Percentiles rank a stretch among this genome's conserved stretches.
phyloP scores from a whole-genome alignment of 2,329 filamentous ascomycete genomes.

The Fusarium circinatum region DNA sequence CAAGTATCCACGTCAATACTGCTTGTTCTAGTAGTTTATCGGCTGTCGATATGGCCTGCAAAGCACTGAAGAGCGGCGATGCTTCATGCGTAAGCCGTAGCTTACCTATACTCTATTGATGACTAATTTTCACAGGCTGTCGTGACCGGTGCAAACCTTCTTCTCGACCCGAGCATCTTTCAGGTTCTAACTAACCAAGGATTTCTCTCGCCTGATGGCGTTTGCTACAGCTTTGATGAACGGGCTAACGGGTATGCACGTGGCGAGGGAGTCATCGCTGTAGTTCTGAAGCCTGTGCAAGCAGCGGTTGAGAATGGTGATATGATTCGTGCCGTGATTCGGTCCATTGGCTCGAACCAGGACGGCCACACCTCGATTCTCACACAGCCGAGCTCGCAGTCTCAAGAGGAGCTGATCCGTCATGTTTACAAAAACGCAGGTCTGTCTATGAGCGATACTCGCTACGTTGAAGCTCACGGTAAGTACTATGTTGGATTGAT shows the following conservation, averaged over 20 bases:
- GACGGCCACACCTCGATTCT: constrained; percentile 56
- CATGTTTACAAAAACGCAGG: constrained; percentile 45
- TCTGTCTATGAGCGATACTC: constrained; percentile 36
- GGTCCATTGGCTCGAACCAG: constrained; percentile 41
- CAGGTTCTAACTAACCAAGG: constrained; percentile 53
- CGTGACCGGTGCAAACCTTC: constrained; percentile 32
- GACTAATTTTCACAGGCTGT: constrained; percentile 11
- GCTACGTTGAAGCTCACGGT: constrained; percentile 49
- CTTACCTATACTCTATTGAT: accelerated
- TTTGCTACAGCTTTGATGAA: constrained; percentile 47
- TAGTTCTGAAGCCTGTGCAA: constrained; percentile 62
- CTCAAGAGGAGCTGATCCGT: constrained; percentile 41
- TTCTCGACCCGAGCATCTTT: constrained; percentile 29
- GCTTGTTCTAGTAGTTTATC: constrained; percentile 31
- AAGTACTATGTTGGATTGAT: accelerated
- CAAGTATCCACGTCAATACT: constrained; percentile 32
- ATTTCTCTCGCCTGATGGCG: constrained; percentile 50
- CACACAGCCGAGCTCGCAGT: constrained; percentile 41
- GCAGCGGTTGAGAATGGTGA: constrained; percentile 57
- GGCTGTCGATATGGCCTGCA: constrained; percentile 29
- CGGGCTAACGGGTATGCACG: constrained; percentile 47
- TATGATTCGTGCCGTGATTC: constrained; percentile 52
- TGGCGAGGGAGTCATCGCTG: constrained; percentile 42
- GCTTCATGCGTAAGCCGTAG: constrained; percentile 28
- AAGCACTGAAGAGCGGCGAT: constrained; percentile 57